These are phyloP conservation scores for Acacia acuminata DNA, from an alignment of 306 rosid species.

Conservation along the genomic window DNA sequence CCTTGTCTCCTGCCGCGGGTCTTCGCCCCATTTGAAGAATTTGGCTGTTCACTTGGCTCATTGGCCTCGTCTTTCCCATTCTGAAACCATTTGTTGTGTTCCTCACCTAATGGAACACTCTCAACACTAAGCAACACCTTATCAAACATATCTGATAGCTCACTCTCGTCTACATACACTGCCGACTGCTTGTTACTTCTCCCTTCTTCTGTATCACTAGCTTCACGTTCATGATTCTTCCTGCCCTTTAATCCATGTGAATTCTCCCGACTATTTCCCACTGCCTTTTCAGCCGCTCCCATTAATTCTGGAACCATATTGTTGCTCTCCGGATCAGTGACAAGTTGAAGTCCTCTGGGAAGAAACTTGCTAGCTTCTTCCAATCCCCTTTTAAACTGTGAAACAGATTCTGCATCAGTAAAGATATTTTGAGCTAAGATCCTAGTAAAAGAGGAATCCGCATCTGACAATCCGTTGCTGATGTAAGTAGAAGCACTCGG, in stretches of 20 bases:
- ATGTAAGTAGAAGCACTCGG: slow-evolving; percentile 8
- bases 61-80: slow-evolving; percentile 13
- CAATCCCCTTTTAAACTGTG: slow-evolving; percentile 66
- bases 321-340: slow-evolving; percentile 35
- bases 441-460: slow-evolving; percentile 41
- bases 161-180: slow-evolving; percentile 40
- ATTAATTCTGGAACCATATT: slow-evolving; percentile 6
- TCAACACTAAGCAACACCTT: slow-evolving; percentile 36
- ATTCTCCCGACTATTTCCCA: slow-evolving; percentile 28
- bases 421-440: slow-evolving; percentile 60
- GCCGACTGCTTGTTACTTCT: slow-evolving; percentile 59
- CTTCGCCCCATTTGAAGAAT: slow-evolving; percentile 36
- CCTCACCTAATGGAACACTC: slow-evolving; percentile 27
- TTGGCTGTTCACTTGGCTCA: background rate
- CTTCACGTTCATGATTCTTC: slow-evolving; percentile 44
- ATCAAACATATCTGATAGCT: slow-evolving; percentile 51
- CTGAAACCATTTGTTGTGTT: background rate
- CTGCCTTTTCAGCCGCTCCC: slow-evolving; percentile 22
- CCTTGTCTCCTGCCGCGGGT: slow-evolving; percentile 38
- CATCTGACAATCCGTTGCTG: slow-evolving; percentile 31
- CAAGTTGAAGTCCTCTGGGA: slow-evolving; percentile 50
- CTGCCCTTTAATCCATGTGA: slow-evolving; percentile 36
- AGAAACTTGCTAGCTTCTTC: slow-evolving; percentile 90
- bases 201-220: slow-evolving; percentile 35
- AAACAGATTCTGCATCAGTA: slow-evolving; percentile 55